Conservation (phyloP, 495 filamentous ascomycete species). For the Cercophora samala region DNA sequence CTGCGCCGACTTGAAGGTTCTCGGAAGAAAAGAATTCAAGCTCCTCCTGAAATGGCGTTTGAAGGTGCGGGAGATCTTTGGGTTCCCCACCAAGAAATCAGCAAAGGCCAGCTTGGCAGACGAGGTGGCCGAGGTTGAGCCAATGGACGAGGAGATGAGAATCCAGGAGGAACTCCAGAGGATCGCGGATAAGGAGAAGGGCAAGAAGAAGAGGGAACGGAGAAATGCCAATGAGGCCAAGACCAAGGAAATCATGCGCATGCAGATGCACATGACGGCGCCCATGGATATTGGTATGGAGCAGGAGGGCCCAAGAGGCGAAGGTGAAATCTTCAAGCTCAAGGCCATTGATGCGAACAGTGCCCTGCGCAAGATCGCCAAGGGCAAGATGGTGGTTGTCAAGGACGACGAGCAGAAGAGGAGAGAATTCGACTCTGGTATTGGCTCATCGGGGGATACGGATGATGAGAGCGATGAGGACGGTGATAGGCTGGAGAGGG, state of each 20-base stretch:
- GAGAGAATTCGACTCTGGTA: slow-evolving; percentile 58
- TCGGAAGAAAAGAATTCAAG: slow-evolving; percentile 94
- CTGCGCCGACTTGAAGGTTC: slow-evolving; percentile 83
- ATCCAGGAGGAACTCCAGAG: slow-evolving; percentile 83
- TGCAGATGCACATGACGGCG: slow-evolving; percentile 96
- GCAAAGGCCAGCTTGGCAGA: slow-evolving; percentile 48
- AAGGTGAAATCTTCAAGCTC: slow-evolving; percentile 78
- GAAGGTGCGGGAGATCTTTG: slow-evolving; percentile 86
- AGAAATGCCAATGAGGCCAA: slow-evolving; percentile 85
- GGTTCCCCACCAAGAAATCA: slow-evolving; percentile 73
- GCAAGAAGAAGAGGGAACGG: slow-evolving; percentile 73
- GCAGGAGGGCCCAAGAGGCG: slow-evolving; percentile 71
- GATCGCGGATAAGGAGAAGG: slow-evolving; percentile 70
- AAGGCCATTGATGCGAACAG: slow-evolving; percentile 73
- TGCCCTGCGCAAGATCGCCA: slow-evolving; percentile 64
- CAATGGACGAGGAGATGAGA: slow-evolving; percentile 90
- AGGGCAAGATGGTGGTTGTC: slow-evolving; percentile 69
- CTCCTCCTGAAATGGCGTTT: slow-evolving; percentile 88
- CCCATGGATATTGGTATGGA: slow-evolving; percentile 96
- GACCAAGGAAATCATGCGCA: slow-evolving; percentile 81
- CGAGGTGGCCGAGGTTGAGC: slow-evolving; percentile 74
- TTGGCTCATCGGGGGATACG: slow-evolving; percentile 51
- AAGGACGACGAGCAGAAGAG: slow-evolving; percentile 52
- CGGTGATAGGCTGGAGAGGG: slow-evolving; percentile 72
- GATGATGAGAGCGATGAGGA: slow-evolving; percentile 71